Base-by-base conservation (phyloP, 345 rosid genomes). In the Streptanthus diversifolius region DNA sequence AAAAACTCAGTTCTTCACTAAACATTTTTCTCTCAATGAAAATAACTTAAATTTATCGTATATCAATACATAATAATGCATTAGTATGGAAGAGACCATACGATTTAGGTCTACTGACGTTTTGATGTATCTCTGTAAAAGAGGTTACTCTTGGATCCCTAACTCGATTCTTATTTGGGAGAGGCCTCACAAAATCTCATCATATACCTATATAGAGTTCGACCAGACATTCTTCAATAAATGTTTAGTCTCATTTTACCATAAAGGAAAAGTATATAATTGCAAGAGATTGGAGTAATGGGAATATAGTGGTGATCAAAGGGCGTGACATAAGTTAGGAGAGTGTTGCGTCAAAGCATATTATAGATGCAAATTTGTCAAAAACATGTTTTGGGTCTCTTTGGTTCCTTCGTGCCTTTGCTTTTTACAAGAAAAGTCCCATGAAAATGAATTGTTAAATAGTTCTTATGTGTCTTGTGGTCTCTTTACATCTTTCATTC, bases 291-390 rank as follows among this genome's bases (percentile, higher is more conserved):
- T 25, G 57, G 40, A 61, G 43, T 49, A 71, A 37, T 49, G 43
- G 43, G 53, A 29, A 62, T 10, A 62, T 14, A 40, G 14, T 63
- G 15, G 29, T 29, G 45, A 72, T 63, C 29, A 43, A 63, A 43
- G 64, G 54, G 37, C 17, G 56, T 21, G 64, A 54, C 48, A 63
- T 41, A 32, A 72, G 64, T 72, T 72, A 45, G 66, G 65, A 64
- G 65, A 64, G 49, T 73, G 66, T 73, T 64, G 17, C 49, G 58
- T 64, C 65, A 73, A 73, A 73, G 71, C 51, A 73, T 73, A 44
- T 44, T 25, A 57, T 32, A 10, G 41, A 64, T 39, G 49, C 48
- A 55, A 64, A 43, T 24, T 55, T 54, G 49, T 45, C 63, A 33
- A 56, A 43, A 60, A 27, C 43, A 32, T 32, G 71, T 63, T 30